phyloP scores from a whole-genome alignment of 305 asterid genomes.

The Ajuga reptans region DNA sequence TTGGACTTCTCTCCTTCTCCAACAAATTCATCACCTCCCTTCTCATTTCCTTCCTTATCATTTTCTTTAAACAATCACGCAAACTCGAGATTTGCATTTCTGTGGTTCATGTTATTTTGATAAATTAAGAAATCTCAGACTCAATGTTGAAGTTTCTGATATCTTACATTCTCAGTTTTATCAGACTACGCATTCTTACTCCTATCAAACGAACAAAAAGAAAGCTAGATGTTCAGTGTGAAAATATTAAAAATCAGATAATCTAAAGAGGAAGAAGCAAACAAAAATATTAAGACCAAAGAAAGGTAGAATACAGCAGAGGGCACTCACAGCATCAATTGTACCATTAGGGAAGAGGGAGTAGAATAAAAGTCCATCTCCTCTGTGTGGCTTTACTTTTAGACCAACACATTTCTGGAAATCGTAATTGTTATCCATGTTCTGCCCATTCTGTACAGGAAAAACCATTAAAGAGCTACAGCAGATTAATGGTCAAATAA shows the following conservation, averaged over 20 bases:
- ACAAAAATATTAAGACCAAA: not conserved
- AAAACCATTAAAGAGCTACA: conserved; percentile 18
- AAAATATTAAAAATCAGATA: not conserved
- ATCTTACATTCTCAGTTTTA: not conserved
- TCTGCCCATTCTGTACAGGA: conserved; percentile 56
- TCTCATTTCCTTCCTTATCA: not conserved
- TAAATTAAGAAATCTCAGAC: not conserved
- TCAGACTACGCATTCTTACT: conserved; percentile 10
- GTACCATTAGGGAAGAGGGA: conserved; percentile 84
- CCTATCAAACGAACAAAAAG: conserved; percentile 7
- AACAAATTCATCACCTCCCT: not conserved
- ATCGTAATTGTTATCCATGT: conserved; percentile 61
- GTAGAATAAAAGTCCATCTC: conserved; percentile 93
- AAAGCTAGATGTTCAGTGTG: not conserved
- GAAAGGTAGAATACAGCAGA: conserved; percentile 3
- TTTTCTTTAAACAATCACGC: not conserved
- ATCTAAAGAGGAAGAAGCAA: not conserved
- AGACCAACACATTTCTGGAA: conserved; percentile 62
- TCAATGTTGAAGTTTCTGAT: not conserved
- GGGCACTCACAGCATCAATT: conserved; percentile 67
- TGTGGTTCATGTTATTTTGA: not conserved
- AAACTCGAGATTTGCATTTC: not conserved
- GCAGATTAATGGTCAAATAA: not conserved
- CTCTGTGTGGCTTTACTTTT: conserved; percentile 77
- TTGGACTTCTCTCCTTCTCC: not conserved